Evolutionary conservation across 148 eudicot species (phyloP).

Genomic region (Fagopyrum homotropicum): DNA sequence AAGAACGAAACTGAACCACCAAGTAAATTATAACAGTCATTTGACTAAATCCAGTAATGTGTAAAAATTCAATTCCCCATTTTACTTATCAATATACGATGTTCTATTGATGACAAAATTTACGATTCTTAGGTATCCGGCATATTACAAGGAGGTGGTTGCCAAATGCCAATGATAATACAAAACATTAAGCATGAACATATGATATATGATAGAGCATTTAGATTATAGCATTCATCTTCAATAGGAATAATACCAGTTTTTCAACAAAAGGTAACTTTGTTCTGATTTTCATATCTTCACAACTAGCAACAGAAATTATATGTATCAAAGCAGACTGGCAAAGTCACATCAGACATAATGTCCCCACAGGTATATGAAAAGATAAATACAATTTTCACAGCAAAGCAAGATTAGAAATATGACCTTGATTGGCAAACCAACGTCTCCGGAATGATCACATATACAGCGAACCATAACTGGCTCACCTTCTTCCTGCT

Average conservation of each 20-base stretch:
- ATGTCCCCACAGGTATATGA: not conserved
- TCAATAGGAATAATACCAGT: not conserved
- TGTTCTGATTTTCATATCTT: constrained; percentile 4
- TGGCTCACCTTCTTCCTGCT: constrained; percentile 34
- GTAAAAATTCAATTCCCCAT: no score
- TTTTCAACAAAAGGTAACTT: not conserved
- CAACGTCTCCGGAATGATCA: constrained; percentile 21
- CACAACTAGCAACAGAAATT: not conserved
- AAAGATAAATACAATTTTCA: not conserved
- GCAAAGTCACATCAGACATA: not conserved
- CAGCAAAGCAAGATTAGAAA: not conserved
- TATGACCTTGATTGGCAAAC: constrained; percentile 29
- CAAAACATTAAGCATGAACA: not conserved
- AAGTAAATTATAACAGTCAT: no score
- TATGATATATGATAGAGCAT: not conserved
- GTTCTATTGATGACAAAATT: no score
- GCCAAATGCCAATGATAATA: not conserved
- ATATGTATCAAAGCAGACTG: not conserved
- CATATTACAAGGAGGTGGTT: not conserved
- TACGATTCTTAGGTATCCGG: not conserved
- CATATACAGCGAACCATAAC: constrained; percentile 32
- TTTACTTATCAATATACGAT: no score
- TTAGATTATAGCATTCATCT: not conserved
- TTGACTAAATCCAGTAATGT: no score
- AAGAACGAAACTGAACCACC: no score